Conservation (phyloP, 257 asterid species). For the Plectranthus barbatus region DNA sequence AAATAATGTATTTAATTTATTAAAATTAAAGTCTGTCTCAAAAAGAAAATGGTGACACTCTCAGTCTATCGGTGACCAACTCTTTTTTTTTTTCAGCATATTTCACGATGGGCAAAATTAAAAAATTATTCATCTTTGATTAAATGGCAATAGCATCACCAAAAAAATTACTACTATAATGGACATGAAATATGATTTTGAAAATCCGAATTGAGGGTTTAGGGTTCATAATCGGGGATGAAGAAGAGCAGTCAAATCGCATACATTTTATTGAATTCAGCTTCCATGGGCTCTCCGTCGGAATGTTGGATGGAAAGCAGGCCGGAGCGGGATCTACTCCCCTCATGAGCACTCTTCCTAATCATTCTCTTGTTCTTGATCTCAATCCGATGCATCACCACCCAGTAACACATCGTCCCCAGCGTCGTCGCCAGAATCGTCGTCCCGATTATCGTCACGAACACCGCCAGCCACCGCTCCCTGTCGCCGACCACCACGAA, state of each 20-base stretch:
- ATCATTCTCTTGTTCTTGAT: constrained; percentile 19
- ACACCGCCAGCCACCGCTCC: constrained; percentile 41
- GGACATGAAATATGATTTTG: no score
- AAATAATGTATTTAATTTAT: no score
- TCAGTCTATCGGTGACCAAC: no score
- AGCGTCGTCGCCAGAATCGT: constrained; percentile 37
- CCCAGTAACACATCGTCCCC: constrained; percentile 54
- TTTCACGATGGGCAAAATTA: no score
- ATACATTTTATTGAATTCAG: constrained; percentile 67
- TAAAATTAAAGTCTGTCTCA: no score
- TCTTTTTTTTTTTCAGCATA: no score
- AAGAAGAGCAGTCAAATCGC: constrained; percentile 50
- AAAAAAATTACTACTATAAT: no score
- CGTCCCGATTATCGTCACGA: constrained; percentile 40
- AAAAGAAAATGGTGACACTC: no score
- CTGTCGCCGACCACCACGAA: constrained; percentile 38
- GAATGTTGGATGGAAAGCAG: constrained; percentile 31
- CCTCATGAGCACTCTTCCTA: constrained; percentile 22
- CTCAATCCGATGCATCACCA: constrained; percentile 40
- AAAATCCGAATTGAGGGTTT: no score
- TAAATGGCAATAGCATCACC: no score
- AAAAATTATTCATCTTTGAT: no score
- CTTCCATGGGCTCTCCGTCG: constrained; percentile 46
- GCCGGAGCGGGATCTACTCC: constrained; percentile 30
- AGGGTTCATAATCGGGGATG: no score